Conservation (phyloP, 2,329 filamentous ascomycete species). For the Colletotrichum magnum region DNA sequence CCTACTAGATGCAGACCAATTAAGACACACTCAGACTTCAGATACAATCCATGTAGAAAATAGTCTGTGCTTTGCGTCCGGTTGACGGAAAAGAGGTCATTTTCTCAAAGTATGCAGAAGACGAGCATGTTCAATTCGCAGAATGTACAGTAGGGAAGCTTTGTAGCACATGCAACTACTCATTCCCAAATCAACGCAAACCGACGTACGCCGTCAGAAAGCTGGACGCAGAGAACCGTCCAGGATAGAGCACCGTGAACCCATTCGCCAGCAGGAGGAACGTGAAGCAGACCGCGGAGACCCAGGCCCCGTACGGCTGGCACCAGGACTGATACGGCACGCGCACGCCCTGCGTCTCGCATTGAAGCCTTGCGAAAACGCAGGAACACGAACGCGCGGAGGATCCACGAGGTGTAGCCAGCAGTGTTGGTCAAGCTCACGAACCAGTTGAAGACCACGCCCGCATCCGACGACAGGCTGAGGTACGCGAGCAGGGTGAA, state of each 20-base stretch:
- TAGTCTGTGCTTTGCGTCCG: too few relatives aligned
- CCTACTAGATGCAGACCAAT: too few relatives aligned
- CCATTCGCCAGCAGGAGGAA: conserved; percentile 60
- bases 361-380: conserved; percentile 71
- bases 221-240: conserved; percentile 65
- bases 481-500: conserved; percentile 74
- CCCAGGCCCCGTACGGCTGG: conserved; percentile 19
- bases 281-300: conserved; percentile 12
- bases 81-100: too few relatives aligned
- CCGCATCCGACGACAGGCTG: conserved; percentile 70
- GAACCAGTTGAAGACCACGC: conserved; percentile 75
- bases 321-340: conserved; percentile 24
- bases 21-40: too few relatives aligned
- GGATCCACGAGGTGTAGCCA: conserved; percentile 68
- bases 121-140: too few relatives aligned
- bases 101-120: too few relatives aligned
- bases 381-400: conserved; percentile 68
- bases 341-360: conserved; percentile 56
- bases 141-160: too few relatives aligned
- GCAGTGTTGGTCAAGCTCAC: conserved; percentile 67
- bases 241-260: conserved; percentile 74
- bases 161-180: not conserved
- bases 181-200: conserved; percentile 10
- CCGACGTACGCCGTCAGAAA: conserved; percentile 77
- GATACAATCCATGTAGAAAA: too few relatives aligned